Evolutionary conservation across 2,329 filamentous ascomycete genomes (phyloP).

Genomic region (Bipolaris oryzae): DNA sequence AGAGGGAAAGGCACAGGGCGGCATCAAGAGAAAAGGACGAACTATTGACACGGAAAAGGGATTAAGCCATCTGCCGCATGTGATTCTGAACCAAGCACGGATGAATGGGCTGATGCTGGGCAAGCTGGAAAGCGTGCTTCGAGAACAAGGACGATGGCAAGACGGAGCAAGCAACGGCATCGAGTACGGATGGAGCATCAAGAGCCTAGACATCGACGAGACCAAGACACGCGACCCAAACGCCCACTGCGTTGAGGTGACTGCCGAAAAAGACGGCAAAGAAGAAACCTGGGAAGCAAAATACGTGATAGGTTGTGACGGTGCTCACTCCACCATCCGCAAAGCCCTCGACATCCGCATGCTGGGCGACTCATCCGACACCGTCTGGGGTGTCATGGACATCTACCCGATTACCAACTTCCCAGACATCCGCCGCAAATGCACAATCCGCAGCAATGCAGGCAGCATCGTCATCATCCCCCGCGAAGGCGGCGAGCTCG

Average conservation of each 20-base stretch:
- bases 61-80: slow-evolving; percentile 68
- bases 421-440: slow-evolving; percentile 59
- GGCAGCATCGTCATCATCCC: slow-evolving; percentile 60
- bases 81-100: slow-evolving; percentile 73
- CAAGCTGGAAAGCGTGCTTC: slow-evolving; percentile 53
- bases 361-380: slow-evolving; percentile 64
- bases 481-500: slow-evolving; percentile 61
- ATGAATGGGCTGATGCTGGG: slow-evolving; percentile 66
- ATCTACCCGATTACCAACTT: slow-evolving; percentile 58
- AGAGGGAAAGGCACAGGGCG: slow-evolving; percentile 33
- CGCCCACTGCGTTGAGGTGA: slow-evolving; percentile 41
- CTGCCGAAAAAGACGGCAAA: slow-evolving; percentile 38
- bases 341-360: slow-evolving; percentile 61
- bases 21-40: slow-evolving; percentile 52
- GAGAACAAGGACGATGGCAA: slow-evolving; percentile 35
- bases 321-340: slow-evolving; percentile 60
- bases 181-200: slow-evolving; percentile 62
- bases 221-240: slow-evolving; percentile 39
- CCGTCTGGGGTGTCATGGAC: slow-evolving; percentile 64
- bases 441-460: slow-evolving; percentile 53
- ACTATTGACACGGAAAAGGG: slow-evolving; percentile 64
- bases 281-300: slow-evolving; percentile 45
- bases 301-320: slow-evolving; percentile 56
- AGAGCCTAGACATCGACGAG: slow-evolving; percentile 58
- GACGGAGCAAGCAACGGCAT: slow-evolving; percentile 48